Conservation (phyloP, 1,139 yeast species). For the Nakaseomyces bracarensis region DNA sequence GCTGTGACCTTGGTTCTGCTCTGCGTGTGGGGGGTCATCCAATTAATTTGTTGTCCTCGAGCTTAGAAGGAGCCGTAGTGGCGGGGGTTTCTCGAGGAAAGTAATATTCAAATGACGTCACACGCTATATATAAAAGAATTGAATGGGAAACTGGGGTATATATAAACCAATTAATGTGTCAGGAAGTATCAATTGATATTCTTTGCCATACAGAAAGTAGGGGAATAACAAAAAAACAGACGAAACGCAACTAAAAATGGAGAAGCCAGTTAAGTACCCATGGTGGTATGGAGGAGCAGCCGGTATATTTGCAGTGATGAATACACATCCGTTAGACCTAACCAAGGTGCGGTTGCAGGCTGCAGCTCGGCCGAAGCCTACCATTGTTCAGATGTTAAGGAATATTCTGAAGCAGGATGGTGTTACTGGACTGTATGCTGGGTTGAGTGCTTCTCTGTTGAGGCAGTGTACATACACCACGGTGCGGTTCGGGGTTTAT, state of each 20-base stretch:
- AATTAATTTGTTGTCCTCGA: not conserved
- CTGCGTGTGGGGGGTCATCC: not conserved
- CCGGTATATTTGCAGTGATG: constrained; percentile 54
- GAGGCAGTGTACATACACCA: constrained; percentile 83
- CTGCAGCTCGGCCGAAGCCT: constrained; percentile 53
- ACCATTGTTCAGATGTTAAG: constrained; percentile 52
- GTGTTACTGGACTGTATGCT: constrained; percentile 59
- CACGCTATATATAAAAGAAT: not conserved
- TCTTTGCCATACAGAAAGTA: too few relatives aligned
- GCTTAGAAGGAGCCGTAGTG: not conserved
- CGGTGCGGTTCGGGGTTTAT: constrained; percentile 77
- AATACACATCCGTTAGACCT: constrained; percentile 83
- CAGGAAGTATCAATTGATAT: too few relatives aligned
- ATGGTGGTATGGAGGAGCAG: constrained; percentile 57
- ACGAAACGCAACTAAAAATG: not conserved
- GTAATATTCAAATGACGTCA: too few relatives aligned
- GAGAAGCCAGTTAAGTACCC: constrained; percentile 30
- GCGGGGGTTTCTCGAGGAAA: not conserved
- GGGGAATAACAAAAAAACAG: not conserved
- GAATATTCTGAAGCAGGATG: constrained; percentile 56
- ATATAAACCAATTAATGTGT: too few relatives aligned
- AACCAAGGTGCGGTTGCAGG: constrained; percentile 69
- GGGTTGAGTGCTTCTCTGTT: constrained; percentile 76
- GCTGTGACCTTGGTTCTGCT: not conserved
- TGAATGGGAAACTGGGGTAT: not conserved